Conservation (phyloP, 2,329 filamentous ascomycete species). For the Graphilbum fragrans region DNA sequence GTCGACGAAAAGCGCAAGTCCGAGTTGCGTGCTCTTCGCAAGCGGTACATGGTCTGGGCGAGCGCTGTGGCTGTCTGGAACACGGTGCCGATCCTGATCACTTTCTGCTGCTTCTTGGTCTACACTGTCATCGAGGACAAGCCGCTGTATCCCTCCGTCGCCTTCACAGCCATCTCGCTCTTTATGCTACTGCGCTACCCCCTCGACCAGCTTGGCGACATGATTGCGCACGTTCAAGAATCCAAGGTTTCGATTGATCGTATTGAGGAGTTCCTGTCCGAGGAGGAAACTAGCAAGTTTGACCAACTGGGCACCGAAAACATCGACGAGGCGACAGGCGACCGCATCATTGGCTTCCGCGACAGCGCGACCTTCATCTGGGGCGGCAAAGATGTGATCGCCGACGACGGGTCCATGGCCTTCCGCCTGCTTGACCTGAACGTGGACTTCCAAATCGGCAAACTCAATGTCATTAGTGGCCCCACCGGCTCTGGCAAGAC, state of each 20-base stretch:
- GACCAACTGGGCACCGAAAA: constrained; percentile 64
- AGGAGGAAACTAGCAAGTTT: constrained; percentile 96
- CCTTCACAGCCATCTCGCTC: constrained; percentile 90
- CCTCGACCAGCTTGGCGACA: constrained; percentile 90
- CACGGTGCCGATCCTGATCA: constrained; percentile 87
- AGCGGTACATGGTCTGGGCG: constrained; percentile 84
- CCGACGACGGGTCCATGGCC: constrained; percentile 54
- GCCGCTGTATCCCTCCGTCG: constrained; percentile 78
- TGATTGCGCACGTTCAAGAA: constrained; percentile 97
- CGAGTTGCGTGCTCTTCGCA: constrained; percentile 68
- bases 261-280: constrained; percentile 84
- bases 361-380: constrained; percentile 71
- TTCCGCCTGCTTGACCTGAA: constrained; percentile 78
- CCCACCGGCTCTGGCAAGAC: constrained; percentile 94
- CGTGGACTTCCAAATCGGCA: constrained; percentile 70
- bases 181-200: constrained; percentile 91
- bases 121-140: constrained; percentile 88
- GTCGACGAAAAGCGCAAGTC: constrained; percentile 78
- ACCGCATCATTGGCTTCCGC: constrained; percentile 71
- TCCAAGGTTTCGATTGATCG: constrained; percentile 94
- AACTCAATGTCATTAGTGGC: constrained; percentile 85
- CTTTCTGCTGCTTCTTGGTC: constrained; percentile 88
- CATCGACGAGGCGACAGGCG: constrained; percentile 53
- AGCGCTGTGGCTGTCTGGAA: constrained; percentile 91
- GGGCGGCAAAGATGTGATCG: constrained; percentile 57